Conservation (phyloP, 2,329 filamentous ascomycete genomes). For the Phialophora tarda region DNA sequence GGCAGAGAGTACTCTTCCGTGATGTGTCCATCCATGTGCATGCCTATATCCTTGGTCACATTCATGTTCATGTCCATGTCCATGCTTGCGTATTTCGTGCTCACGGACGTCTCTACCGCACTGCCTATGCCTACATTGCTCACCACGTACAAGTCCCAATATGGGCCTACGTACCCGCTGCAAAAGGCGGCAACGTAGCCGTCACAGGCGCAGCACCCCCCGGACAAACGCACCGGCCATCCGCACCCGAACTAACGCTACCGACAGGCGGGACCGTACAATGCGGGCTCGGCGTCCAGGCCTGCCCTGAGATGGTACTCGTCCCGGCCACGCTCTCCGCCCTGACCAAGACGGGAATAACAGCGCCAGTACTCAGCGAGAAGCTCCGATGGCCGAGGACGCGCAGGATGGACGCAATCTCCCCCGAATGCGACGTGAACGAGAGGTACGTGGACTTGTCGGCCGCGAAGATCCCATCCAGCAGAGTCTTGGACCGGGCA, state of each 20-base stretch:
- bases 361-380: slow-evolving; percentile 55
- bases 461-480: slow-evolving; percentile 60
- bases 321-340: slow-evolving; percentile 42
- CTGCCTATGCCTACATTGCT: background rate
- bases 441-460: slow-evolving; percentile 58
- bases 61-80: background rate
- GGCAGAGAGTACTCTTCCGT: no score
- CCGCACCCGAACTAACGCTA: slow-evolving; percentile 24
- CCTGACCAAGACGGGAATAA: slow-evolving; percentile 59
- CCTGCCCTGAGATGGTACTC: slow-evolving; percentile 26
- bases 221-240: slow-evolving; percentile 34
- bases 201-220: slow-evolving; percentile 31
- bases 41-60: no score
- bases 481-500: slow-evolving; percentile 51
- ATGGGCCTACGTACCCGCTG: slow-evolving; percentile 7
- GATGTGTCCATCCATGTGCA: background rate
- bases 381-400: slow-evolving; percentile 55
- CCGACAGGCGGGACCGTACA: slow-evolving; percentile 35
- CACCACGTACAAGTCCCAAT: background rate
- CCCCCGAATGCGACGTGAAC: slow-evolving; percentile 64
- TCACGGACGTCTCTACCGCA: background rate
- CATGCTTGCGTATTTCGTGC: background rate
- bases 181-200: slow-evolving; percentile 22
- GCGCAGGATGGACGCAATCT: slow-evolving; percentile 61
- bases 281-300: slow-evolving; percentile 34